Evolutionary conservation across 371 early-diverging fungal genomes (phyloP).

Genomic region (Coemansia sp.): DNA sequence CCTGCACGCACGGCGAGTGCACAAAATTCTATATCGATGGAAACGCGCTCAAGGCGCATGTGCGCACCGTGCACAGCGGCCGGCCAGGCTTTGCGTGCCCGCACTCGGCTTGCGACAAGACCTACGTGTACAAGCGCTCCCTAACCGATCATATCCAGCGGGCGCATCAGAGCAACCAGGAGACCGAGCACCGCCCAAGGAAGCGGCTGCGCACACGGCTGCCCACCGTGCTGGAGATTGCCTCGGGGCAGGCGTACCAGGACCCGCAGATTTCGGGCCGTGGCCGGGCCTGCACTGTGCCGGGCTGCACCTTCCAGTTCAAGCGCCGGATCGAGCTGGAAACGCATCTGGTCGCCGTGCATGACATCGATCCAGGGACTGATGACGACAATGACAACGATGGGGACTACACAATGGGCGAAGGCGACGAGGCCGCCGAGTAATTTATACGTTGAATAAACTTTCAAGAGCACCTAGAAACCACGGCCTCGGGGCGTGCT

Average conservation of each 20-base stretch:
- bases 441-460: too few relatives aligned
- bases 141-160: slow-evolving; percentile 27
- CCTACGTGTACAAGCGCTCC: slow-evolving; percentile 34
- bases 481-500: slow-evolving; percentile 24
- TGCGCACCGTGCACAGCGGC: slow-evolving; percentile 25
- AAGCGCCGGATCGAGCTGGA: slow-evolving; percentile 38
- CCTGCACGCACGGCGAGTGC: slow-evolving; percentile 51
- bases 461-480: slow-evolving; percentile 1
- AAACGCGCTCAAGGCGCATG: slow-evolving; percentile 27
- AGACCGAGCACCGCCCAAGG: neutral
- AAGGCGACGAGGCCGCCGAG: too few relatives aligned
- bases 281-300: slow-evolving; percentile 16
- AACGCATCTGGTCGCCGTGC: slow-evolving; percentile 27
- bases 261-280: slow-evolving; percentile 47
- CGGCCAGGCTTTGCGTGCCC: slow-evolving; percentile 30
- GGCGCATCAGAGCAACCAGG: slow-evolving; percentile 7
- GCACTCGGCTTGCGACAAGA: slow-evolving; percentile 33
- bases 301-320: slow-evolving; percentile 35
- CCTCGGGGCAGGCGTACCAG: slow-evolving; percentile 44
- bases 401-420: neutral
- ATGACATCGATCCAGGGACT: slow-evolving; percentile 2
- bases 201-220: neutral
- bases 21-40: slow-evolving; percentile 37
- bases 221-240: slow-evolving; percentile 32
- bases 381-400: neutral